Base-by-base conservation (phyloP, 2,329 filamentous ascomycete genomes). In the Apiospora malaysiana region DNA sequence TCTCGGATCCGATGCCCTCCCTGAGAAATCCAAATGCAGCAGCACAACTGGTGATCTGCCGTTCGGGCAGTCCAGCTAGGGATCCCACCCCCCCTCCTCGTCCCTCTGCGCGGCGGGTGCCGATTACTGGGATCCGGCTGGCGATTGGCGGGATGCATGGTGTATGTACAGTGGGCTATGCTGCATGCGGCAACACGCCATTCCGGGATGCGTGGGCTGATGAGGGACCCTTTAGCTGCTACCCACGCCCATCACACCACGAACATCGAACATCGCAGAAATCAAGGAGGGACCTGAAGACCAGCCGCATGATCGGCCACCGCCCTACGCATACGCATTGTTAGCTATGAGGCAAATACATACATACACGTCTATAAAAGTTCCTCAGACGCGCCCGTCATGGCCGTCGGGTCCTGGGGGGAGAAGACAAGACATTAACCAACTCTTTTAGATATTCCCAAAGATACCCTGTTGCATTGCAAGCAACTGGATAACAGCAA, bases 111-210 rank as follows among this genome's bases (percentile, higher is more conserved):
- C 56, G 56, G 56, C 56, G 56, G 21, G 56, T 40, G 56, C 56
- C 56, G 56, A 63, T 32, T 9, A n/a, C 21, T 63, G 27, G 56
- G 18, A 40, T 45, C 56, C 4, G 16, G 8, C 18, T n/a, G 32
- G 32, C 56, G 27, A 63, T 63, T 63, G 56, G 56, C 56, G 18
- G 16, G 40, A 40, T n/a, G 18, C 32, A 63, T 4, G 2, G 56
- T 63, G 16, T n/a, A 40, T n/a, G 18, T 18, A 63, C 9, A 6
- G 56, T 63, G 56, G 56, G 56, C 56, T 37, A 40, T 40, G 32
- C 56, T 63, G 56, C 56, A 40, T 40, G 56, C 56, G 32, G 56
- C 56, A 63, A 63, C 56, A 63, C 56, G 56, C 56, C 56, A 63
- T 63, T 63, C 12, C 32, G 32, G 32, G 56, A 63, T 37, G 18